Percentiles rank a stretch among this genome's conserved stretches.
These are phyloP conservation scores for Aspergillus awamori DNA, from an alignment of 2,329 filamentous ascomycete species.

Conservation along the genomic window DNA sequence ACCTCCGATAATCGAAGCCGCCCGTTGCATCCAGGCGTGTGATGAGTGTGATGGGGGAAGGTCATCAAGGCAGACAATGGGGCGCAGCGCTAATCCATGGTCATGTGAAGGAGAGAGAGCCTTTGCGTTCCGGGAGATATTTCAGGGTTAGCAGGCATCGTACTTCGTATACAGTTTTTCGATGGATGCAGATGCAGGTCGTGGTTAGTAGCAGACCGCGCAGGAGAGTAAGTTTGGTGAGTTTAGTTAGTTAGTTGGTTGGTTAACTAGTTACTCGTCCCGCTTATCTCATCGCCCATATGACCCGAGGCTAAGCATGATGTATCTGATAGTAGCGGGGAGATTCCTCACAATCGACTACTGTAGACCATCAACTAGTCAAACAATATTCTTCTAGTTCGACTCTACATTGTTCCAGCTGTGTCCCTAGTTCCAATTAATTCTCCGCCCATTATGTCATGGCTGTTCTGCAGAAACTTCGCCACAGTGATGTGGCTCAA, in stretches of 20 bases:
- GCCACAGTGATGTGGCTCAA: slow-evolving; percentile 19
- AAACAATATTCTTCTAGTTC: not conserved
- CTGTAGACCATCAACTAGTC: not conserved
- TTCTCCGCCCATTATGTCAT: slow-evolving; percentile 16
- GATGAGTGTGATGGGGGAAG: not conserved
- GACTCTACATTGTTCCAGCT: not conserved
- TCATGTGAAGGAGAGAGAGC: not conserved
- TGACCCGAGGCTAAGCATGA: not conserved
- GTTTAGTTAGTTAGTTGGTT: too few species aligned
- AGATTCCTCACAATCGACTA: not conserved
- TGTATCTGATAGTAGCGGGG: not conserved
- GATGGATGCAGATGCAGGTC: not conserved
- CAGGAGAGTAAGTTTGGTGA: too few species aligned
- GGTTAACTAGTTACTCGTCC: not conserved
- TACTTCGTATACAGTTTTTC: not conserved
- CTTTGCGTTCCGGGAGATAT: not conserved
- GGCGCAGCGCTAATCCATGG: slow-evolving; percentile 4
- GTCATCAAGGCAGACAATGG: not conserved
- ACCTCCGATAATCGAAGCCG: not conserved
- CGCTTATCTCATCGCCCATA: not conserved
- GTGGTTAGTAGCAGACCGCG: too few species aligned
- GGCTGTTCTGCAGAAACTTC: slow-evolving; percentile 17
- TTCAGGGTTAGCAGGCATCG: not conserved
- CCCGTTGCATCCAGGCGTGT: not conserved
- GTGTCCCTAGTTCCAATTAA: not conserved